Percentiles rank a stretch among this genome's conserved stretches.
phyloP scores from a whole-genome alignment of 2,329 filamentous ascomycete genomes.

The Kalaharituber pfeilii region DNA sequence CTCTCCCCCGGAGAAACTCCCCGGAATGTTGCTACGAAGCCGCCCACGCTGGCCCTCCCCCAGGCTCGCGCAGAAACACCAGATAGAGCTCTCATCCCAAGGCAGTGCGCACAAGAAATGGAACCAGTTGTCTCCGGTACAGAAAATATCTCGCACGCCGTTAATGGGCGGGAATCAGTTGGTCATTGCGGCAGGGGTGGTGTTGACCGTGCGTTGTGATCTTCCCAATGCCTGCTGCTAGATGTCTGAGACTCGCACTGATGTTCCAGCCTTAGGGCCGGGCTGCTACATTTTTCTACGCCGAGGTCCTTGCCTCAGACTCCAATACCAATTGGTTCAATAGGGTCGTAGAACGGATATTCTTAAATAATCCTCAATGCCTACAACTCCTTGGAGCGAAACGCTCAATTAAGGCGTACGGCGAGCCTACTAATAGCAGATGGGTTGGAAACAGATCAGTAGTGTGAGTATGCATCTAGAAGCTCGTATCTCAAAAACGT shows the following conservation, averaged over 20 bases:
- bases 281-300: conserved; percentile 14
- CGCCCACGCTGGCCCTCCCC: background rate
- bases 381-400: conserved; percentile 10
- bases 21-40: no score
- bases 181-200: conserved; percentile 12
- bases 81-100: background rate
- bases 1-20: background rate
- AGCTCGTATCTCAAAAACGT: no score
- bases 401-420: conserved; percentile 17
- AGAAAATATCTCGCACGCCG: conserved; percentile 14
- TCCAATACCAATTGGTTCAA: conserved; percentile 19
- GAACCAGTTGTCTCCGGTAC: conserved; percentile 11
- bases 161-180: conserved; percentile 12
- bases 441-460: conserved; percentile 18
- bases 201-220: conserved; percentile 13
- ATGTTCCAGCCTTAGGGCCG: conserved; percentile 6
- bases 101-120: conserved; percentile 9
- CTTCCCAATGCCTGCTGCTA: background rate
- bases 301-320: conserved; percentile 18
- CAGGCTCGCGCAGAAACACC: background rate
- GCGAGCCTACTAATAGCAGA: conserved; percentile 14
- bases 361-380: conserved; percentile 10
- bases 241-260: background rate
- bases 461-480: conserved; percentile 16
- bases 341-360: conserved; percentile 11